phyloP scores from a whole-genome alignment of 345 rosid species.

The Cardamine resedifolia region DNA sequence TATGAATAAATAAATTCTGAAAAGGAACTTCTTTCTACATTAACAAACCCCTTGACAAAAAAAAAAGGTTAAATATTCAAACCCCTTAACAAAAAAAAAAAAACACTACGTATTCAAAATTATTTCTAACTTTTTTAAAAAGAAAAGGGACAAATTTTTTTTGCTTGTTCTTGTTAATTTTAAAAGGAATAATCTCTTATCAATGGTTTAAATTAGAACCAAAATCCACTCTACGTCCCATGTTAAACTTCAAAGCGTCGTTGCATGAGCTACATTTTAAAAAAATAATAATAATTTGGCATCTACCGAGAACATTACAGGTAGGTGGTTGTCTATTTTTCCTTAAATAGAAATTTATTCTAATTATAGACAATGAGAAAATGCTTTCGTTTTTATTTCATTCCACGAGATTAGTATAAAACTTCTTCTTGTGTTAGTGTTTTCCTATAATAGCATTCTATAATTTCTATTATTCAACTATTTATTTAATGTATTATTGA shows the following conservation, averaged over 20 bases:
- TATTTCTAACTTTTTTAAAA: too few species aligned
- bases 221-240: neutral
- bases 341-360: slow-evolving; percentile 11
- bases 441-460: neutral
- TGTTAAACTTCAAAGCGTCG: neutral
- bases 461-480: neutral
- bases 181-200: neutral
- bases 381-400: neutral
- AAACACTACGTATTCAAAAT: neutral
- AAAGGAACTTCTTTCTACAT: neutral
- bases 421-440: neutral
- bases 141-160: too few species aligned
- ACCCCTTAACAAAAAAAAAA: too few species aligned
- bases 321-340: slow-evolving; percentile 18
- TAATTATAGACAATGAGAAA: neutral
- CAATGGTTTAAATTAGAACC: neutral
- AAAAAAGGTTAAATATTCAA: too few species aligned
- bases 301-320: slow-evolving; percentile 17
- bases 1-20: neutral
- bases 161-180: neutral
- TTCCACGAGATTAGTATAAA: neutral
- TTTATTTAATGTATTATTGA: slow-evolving; percentile 2
- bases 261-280: neutral
- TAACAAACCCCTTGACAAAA: too few species aligned
- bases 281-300: neutral